These are phyloP conservation scores for Pichia nanzhaoensis DNA, from an alignment of 805 yeast species.

Conservation along the genomic window DNA sequence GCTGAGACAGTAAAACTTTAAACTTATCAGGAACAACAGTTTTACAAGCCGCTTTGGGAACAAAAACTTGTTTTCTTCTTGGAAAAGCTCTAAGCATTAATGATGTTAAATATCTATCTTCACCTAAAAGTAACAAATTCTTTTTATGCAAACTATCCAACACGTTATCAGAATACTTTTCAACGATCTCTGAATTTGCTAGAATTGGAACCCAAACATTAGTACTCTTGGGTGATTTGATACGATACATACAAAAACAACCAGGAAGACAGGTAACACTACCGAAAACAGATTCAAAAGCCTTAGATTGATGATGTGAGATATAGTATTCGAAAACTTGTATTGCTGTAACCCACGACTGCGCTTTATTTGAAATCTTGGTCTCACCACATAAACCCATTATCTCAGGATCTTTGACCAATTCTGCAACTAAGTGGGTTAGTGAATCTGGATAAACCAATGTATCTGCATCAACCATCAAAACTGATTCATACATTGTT, in stretches of 20 bases:
- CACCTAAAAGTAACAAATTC: conserved; percentile 80
- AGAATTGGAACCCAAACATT: conserved; percentile 90
- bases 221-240: conserved; percentile 78
- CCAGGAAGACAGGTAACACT: conserved; percentile 95
- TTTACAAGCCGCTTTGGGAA: conserved; percentile 88
- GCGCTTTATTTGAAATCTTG: conserved; percentile 74
- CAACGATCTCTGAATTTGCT: conserved; percentile 91
- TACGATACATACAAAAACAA: conserved; percentile 87
- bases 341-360: conserved; percentile 86
- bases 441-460: conserved; percentile 79
- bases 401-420: conserved; percentile 77
- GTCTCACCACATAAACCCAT: conserved; percentile 97
- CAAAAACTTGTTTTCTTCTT: conserved; percentile 76
- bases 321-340: conserved; percentile 92
- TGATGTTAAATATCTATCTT: conserved; percentile 80
- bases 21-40: conserved; percentile 85
- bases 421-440: conserved; percentile 84
- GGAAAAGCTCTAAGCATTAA: conserved; percentile 88
- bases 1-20: conserved; percentile 74
- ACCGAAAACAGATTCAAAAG: conserved; percentile 92
- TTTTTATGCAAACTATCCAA: conserved; percentile 79
- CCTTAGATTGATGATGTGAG: conserved; percentile 91
- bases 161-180: conserved; percentile 81
- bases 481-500: conserved; percentile 68
- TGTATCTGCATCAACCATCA: conserved; percentile 96